Base-by-base conservation (phyloP, 352 stramenopile species). In the Phytophthora rubi region DNA sequence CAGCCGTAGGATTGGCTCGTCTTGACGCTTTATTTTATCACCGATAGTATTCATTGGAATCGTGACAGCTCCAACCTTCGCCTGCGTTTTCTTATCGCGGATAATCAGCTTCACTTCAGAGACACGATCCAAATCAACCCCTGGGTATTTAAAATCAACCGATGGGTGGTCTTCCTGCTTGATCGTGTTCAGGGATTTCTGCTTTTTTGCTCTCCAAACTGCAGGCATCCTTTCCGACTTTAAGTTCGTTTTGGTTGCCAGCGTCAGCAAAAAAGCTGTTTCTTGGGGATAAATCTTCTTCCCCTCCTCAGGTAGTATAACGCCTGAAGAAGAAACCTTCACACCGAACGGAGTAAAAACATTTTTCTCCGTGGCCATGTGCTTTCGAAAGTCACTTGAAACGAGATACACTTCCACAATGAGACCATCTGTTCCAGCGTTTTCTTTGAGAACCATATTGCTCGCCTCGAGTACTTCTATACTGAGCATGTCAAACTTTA, bases 401-500 rank as follows among this genome's bases (percentile, higher is more conserved):
- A 85, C 30, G 1, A 92, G 68, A 30, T 80, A 30, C 10, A 92
- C 57, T 54, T 90, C 71, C 1, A 82, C 80, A 2, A 58, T 44
- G 9, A 92, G 66, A 8, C 77, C 63, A 3, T 53, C 66, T 10
- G 10, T 57, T 4, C 60, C 75, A 32, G 67, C 73, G 4, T 73
- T 73, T 55, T 80, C 78, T 48, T 77, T 70, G 8, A 88, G 53
- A 10, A 67, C 71, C 53, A 91, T 71, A 18, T 92, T 74, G 42
- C 76, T 88, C 7, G 78, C 82, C 30, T 89, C 68, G 30, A 81
- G n/a, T 4, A 91, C 69, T 9, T 80, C 18, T 1, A 93, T 60
- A 23, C 52, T 33, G 7, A 93, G 68, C 2, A 61, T 70, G 48
- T 93, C 83, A 16, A 80, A 79, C 39, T 77, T 81, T 48, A 91